A percentile compares a stretch with the other conserved stretches of the same genome.
Conservation (phyloP, 2,329 filamentous ascomycete genomes). For the Penicillium sp. region DNA sequence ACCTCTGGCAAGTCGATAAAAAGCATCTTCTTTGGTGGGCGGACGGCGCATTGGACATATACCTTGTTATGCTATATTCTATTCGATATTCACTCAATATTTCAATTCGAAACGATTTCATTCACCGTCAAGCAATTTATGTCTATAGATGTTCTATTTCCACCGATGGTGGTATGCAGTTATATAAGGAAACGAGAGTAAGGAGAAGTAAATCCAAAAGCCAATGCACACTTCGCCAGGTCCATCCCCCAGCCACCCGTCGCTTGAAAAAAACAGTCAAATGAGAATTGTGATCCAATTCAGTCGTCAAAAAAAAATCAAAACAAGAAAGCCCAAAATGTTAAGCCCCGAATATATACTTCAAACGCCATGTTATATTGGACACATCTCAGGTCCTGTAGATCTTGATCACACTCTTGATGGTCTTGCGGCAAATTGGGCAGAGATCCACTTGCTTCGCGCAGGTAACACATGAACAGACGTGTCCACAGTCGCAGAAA, state of each 20-base stretch:
- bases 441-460: constrained; percentile 63
- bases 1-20: constrained; percentile 29
- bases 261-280: constrained; percentile 11
- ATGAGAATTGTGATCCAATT: background rate
- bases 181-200: constrained; percentile 10
- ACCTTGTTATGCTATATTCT: constrained; percentile 23
- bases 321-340: background rate
- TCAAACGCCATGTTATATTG: constrained; percentile 11
- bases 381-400: constrained; percentile 46
- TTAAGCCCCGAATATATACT: constrained; percentile 7
- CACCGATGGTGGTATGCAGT: constrained; percentile 5
- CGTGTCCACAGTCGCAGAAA: constrained; percentile 67
- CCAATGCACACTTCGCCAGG: constrained; percentile 2
- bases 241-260: constrained; percentile 1
- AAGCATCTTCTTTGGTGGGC: constrained; percentile 29
- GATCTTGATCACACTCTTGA: constrained; percentile 62
- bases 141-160: constrained; percentile 11
- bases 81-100: background rate
- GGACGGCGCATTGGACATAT: constrained; percentile 33
- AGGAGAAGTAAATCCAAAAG: constrained; percentile 1
- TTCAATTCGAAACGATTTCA: constrained; percentile 5
- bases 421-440: constrained; percentile 63
- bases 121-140: constrained; percentile 1
- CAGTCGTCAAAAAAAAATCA: constrained; percentile 2
- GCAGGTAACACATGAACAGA: constrained; percentile 64